Percentiles rank a stretch among this genome's conserved stretches.
phyloP scores from a whole-genome alignment of 768 basidiomycete genomes.

The Russula olivacea region DNA sequence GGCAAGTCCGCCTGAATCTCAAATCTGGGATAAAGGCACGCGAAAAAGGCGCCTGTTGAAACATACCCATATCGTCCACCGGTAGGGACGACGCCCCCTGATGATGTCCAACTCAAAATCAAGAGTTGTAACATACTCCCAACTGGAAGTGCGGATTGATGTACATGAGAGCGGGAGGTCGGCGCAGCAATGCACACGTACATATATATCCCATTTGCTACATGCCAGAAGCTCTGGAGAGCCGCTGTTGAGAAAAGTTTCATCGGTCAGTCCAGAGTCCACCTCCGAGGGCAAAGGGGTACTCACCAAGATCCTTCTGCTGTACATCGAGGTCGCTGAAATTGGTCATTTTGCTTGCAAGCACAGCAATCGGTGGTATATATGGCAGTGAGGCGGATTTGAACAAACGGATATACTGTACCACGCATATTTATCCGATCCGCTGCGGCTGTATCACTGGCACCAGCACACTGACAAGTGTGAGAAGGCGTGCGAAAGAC shows the following conservation, averaged over 20 bases:
- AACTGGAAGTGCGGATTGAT: not conserved
- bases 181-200: not conserved
- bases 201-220: not conserved
- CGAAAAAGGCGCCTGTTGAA: not conserved
- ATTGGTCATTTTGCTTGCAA: too few relatives aligned
- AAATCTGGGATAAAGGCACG: not conserved
- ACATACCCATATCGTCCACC: constrained; percentile 14
- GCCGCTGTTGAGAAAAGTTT: not conserved
- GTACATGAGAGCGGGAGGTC: not conserved
- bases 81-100: constrained; percentile 1
- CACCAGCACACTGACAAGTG: too few relatives aligned
- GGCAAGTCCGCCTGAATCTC: too few relatives aligned
- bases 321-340: too few relatives aligned
- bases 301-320: not conserved
- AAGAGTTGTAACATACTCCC: not conserved
- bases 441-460: too few relatives aligned
- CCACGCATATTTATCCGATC: too few relatives aligned
- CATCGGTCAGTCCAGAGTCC: not conserved
- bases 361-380: too few relatives aligned
- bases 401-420: too few relatives aligned
- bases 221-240: not conserved
- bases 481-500: too few relatives aligned
- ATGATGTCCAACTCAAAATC: not conserved
- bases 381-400: too few relatives aligned
- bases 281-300: not conserved